Percentiles rank a stretch among this genome's conserved stretches.
phyloP scores from a whole-genome alignment of 2,329 filamentous ascomycete genomes.

The Stemphylium lycopersici region DNA sequence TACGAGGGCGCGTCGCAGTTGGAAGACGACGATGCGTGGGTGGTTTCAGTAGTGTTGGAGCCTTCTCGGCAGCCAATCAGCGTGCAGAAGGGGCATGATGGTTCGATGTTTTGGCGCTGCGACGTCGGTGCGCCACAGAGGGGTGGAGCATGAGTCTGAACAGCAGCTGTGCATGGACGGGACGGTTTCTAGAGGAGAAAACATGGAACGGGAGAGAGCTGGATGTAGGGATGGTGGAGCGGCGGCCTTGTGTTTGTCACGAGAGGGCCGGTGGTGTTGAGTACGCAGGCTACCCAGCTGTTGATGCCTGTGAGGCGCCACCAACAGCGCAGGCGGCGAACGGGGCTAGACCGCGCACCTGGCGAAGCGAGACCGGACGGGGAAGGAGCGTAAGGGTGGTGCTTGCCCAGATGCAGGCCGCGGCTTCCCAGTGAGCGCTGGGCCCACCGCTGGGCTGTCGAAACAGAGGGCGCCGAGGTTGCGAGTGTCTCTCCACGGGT shows the following conservation, averaged over 20 bases:
- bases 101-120: conserved; percentile 38
- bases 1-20: conserved; percentile 42
- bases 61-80: conserved; percentile 39
- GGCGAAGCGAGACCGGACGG: conserved; percentile 22
- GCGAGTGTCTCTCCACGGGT: background rate
- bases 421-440: conserved; percentile 12
- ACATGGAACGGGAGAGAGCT: background rate
- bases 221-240: background rate
- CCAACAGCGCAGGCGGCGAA: conserved; percentile 14
- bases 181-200: background rate
- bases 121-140: conserved; percentile 17
- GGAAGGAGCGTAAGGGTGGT: conserved; percentile 21
- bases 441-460: conserved; percentile 1
- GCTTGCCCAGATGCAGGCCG: conserved; percentile 13
- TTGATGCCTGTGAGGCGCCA: conserved; percentile 13
- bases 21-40: conserved; percentile 35
- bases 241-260: background rate
- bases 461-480: conserved; percentile 1
- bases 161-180: background rate
- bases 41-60: conserved; percentile 47
- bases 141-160: conserved; percentile 5
- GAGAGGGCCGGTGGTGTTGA: conserved; percentile 14
- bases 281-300: conserved; percentile 1
- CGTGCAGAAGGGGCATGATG: conserved; percentile 17
- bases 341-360: conserved; percentile 18